Base-by-base conservation (phyloP, 306 rosid genomes). In the Medicago ruthenica region DNA sequence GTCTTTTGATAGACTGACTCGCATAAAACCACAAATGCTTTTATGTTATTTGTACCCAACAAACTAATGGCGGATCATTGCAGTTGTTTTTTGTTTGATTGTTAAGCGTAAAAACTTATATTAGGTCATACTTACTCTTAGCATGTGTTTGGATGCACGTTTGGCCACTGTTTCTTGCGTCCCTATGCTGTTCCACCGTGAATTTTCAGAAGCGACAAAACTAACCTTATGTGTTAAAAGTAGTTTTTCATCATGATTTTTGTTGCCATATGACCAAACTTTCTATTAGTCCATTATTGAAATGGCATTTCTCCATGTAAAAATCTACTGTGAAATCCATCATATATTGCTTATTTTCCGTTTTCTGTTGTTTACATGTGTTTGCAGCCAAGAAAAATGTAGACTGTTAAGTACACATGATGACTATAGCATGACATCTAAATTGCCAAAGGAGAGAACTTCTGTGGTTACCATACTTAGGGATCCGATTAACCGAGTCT, bases 401-500 rank as follows among this genome's bases (percentile, higher is more conserved):
- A 86, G 92, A 73, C 85, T 96, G 83, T 83, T 92, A 83, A 96
- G 84, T 77, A 96, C 97, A 14, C 99, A 96, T 85, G 96, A 96
- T 85, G 99, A 92, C 86, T 92, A 89, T 83, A 92, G 99, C 85
- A 80, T 96, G 73, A 89, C 83, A 80, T 84, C 92, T 66, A 96
- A 96, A 87, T 88, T 96, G 80, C 97, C 93, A n/a, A 86, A 58
- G 85, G 91, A 89, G 84, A 92, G 84, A 69, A 92, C 97, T 71
- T 90, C 98, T 61, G 92, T 96, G 44, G 93, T 96, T 79, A 96
- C 99, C 82, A 92, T 96, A 86, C 97, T 95, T 50, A 86, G 99
- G 87, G 84, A 95, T 83, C 99, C 99, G 9, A 79, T 95, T 80
- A 90, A 91, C 78, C 96, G 99, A 20, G 91, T 95, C 73, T 91